phyloP scores from a whole-genome alignment of 495 filamentous ascomycete species.

The Daldinia concentrica region DNA sequence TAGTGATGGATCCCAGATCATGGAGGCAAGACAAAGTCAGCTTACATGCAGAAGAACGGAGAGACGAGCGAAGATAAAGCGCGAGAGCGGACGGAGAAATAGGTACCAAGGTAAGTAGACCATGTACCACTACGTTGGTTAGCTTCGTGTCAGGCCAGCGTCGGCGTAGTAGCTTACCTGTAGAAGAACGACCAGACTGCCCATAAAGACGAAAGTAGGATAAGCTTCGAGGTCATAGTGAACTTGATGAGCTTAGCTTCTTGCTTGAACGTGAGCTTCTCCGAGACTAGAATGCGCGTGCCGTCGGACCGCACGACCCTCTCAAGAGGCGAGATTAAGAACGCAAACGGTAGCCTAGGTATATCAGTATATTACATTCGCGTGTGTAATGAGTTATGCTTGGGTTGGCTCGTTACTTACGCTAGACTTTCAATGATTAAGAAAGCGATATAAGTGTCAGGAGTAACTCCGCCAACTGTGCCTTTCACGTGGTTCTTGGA shows the following conservation, averaged over 20 bases:
- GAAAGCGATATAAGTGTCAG: constrained; percentile 39
- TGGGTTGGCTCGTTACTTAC: constrained; percentile 5
- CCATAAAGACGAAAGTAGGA: constrained; percentile 38
- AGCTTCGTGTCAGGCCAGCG: neutral
- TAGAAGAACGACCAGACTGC: constrained; percentile 55
- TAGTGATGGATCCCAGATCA: neutral
- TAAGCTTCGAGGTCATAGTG: constrained; percentile 40
- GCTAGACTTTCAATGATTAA: constrained; percentile 39
- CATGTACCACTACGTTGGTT: constrained; percentile 48
- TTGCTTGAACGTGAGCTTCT: constrained; percentile 38
- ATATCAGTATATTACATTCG: constrained; percentile 32
- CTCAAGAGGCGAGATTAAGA: constrained; percentile 57
- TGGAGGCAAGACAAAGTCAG: neutral
- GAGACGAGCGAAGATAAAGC: constrained; percentile 47
- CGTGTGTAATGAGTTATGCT: neutral
- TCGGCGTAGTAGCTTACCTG: constrained; percentile 51
- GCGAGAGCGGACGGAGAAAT: constrained; percentile 59
- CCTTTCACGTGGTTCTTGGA: constrained; percentile 38
- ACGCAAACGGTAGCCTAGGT: constrained; percentile 54
- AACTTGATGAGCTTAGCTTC: constrained; percentile 37
- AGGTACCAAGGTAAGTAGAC: constrained; percentile 59
- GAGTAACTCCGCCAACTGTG: constrained; percentile 30
- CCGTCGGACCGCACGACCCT: constrained; percentile 58
- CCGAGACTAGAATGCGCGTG: constrained; percentile 53
- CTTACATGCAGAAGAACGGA: constrained; percentile 40